These are phyloP conservation scores for Diophrys sp. DNA, from an alignment of 73 alveolate species.

Conservation along the genomic window DNA sequence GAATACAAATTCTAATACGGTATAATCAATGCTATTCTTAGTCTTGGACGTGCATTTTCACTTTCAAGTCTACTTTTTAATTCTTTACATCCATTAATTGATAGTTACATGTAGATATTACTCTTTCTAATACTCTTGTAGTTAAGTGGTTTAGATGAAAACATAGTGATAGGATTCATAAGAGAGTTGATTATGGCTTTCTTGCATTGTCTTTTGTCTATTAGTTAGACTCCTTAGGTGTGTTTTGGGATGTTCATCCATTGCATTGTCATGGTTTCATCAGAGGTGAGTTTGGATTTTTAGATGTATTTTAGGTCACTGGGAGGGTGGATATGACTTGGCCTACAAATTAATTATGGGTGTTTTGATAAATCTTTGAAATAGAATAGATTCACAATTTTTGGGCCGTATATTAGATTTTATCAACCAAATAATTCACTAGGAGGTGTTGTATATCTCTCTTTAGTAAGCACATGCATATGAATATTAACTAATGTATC, in stretches of 20 bases:
- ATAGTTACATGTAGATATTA: no score
- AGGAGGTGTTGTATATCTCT: neutral
- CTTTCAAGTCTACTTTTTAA: neutral
- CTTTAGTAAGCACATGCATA: no score
- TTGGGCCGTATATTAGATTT: neutral
- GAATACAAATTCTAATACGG: neutral
- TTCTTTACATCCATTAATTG: neutral
- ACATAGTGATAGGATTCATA: neutral
- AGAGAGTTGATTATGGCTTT: neutral
- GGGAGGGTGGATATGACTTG: no score
- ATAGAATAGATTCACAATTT: neutral
- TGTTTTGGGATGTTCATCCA: neutral
- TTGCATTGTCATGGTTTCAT: neutral
- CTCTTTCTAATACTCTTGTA: no score
- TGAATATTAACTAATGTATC: no score
- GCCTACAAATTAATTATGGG: no score
- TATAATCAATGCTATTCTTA: neutral
- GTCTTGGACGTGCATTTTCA: neutral
- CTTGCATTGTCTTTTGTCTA: neutral
- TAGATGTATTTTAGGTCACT: no score
- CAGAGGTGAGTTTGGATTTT: neutral
- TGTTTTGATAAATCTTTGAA: no score
- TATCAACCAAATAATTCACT: neutral
- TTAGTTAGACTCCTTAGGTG: neutral
- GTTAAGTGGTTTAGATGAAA: neutral